Conservation (phyloP, 306 rosid species). For the Cicer pinnatifidum region DNA sequence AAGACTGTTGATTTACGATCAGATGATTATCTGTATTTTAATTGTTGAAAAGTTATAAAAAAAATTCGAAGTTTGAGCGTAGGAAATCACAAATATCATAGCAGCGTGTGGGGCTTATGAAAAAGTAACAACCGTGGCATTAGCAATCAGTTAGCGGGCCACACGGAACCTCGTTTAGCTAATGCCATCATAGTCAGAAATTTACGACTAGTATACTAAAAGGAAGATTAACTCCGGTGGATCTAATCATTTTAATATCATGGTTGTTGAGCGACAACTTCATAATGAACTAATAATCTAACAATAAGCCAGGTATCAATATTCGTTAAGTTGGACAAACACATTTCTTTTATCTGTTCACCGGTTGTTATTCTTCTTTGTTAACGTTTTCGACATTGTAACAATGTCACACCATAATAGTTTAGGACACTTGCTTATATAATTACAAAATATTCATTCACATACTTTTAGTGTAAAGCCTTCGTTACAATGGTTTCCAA, state of each 20-base stretch:
- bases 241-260: slow-evolving; percentile 38
- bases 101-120: not conserved
- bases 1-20: too few species aligned
- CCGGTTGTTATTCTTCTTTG: not conserved
- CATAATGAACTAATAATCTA: not conserved
- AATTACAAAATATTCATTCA: not conserved
- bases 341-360: slow-evolving; percentile 22
- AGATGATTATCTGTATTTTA: not conserved
- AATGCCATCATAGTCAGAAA: slow-evolving; percentile 18
- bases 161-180: slow-evolving; percentile 1
- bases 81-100: not conserved
- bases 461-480: not conserved
- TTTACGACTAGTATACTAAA: too few species aligned
- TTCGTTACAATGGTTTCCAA: slow-evolving; percentile 3
- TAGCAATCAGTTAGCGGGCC: not conserved
- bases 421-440: not conserved
- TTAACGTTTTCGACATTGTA: not conserved
- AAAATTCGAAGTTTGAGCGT: slow-evolving; percentile 1
- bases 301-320: slow-evolving; percentile 6
- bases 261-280: slow-evolving; percentile 39
- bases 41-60: not conserved
- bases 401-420: not conserved
- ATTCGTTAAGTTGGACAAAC: not conserved
- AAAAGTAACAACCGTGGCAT: not conserved
- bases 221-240: slow-evolving; percentile 24